Percentiles rank a stretch among this genome's conserved stretches.
Conservation (phyloP, 2,329 filamentous ascomycete species). For the Aureobasidium pullulans region DNA sequence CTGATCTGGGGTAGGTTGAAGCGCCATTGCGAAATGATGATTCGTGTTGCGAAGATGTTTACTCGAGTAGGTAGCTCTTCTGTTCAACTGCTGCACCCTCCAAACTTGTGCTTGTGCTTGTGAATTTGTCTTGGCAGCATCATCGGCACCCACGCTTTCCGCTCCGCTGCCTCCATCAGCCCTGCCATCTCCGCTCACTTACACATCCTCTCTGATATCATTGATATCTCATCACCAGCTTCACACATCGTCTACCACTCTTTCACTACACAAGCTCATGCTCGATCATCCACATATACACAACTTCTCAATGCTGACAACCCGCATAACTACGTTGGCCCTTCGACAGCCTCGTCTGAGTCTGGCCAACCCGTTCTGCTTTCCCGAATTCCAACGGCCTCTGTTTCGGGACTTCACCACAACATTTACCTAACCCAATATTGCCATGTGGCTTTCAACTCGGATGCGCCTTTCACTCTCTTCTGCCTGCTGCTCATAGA, state of each 20-base stretch:
- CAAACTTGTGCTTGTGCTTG: neutral
- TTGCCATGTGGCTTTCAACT: neutral
- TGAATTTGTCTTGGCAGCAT: neutral
- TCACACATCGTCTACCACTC: no score
- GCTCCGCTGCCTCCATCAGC: neutral
- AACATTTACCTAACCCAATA: neutral
- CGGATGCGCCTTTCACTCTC: neutral
- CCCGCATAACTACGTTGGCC: neutral
- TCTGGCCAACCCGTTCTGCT: neutral
- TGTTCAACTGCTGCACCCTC: neutral
- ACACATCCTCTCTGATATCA: neutral
- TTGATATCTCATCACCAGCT: no score
- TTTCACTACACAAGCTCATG: no score
- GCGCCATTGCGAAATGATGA: constrained; percentile 21
- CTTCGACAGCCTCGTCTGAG: neutral
- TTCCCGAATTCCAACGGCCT: neutral
- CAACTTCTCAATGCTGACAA: neutral
- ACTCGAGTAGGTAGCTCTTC: neutral
- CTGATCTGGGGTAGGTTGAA: constrained; percentile 27
- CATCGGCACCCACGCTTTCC: neutral
- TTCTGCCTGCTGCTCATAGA: neutral
- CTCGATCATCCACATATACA: neutral
- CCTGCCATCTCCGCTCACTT: neutral
- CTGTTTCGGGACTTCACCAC: neutral
- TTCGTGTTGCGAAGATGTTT: neutral